Conservation (phyloP, 139 green algal genomes). For the Haematococcus sp. region DNA sequence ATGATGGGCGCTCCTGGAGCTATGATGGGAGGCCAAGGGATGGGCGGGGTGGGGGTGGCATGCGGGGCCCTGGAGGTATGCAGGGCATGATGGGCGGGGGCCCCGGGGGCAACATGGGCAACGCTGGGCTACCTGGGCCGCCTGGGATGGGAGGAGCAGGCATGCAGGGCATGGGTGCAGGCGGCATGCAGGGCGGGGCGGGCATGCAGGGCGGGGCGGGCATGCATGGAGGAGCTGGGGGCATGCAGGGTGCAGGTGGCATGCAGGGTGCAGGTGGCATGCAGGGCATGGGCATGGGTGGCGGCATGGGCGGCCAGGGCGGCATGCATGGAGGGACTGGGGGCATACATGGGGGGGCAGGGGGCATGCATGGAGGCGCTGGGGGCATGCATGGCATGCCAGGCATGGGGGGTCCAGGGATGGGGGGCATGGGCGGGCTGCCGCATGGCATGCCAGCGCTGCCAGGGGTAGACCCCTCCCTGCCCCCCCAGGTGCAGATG, state of each 20-base stretch:
- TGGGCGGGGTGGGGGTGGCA: background rate
- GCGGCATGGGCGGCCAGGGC: conserved; percentile 2
- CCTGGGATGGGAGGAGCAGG: too few relatives aligned
- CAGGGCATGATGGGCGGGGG: too few relatives aligned
- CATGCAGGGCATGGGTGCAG: background rate
- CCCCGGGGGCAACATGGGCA: too few relatives aligned
- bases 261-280: too few relatives aligned
- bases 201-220: conserved; percentile 5
- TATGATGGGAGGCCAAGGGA: too few relatives aligned
- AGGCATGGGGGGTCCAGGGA: background rate
- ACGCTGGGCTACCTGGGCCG: too few relatives aligned
- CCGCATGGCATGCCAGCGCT: background rate
- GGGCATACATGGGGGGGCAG: background rate
- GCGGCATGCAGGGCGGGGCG: background rate
- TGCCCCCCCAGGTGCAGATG: background rate
- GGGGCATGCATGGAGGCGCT: conserved; percentile 8
- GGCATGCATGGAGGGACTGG: background rate
- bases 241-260: too few relatives aligned
- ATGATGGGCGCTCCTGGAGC: too few relatives aligned
- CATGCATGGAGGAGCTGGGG: background rate
- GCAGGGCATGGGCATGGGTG: too few relatives aligned
- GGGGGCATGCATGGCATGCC: too few relatives aligned
- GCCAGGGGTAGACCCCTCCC: background rate
- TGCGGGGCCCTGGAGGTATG: background rate
- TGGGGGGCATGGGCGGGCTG: background rate